Evolutionary conservation across 2,329 filamentous ascomycete genomes (phyloP), one percentile per base, ranked within the genome.

Genomic region (Penicillium sp.): DNA sequence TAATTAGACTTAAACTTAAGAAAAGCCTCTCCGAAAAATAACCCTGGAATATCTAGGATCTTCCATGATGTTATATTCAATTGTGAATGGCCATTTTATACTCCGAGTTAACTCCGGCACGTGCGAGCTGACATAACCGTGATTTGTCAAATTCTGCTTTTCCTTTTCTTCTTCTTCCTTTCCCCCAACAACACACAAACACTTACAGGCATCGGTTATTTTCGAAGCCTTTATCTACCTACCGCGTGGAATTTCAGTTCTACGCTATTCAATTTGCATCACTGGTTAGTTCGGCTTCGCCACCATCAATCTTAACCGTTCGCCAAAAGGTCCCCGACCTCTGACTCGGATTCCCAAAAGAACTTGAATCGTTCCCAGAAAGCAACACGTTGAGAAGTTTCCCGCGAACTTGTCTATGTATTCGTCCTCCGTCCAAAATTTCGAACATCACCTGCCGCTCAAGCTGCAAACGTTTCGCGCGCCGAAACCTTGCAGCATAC

Each of bases 381-480:
- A 73, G 67, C 69, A 69, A 68, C 65, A 65, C 58, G 68, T 66
- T 64, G 64, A 65, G 64, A 62, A 65, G 63, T 66, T 63, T 61
- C 46, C 66, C 63, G 75, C 72, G 69, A 71, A 74, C 68, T 81
- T 89, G 91, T 96, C 90, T 95, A 96, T 96, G 92, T 96, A 96
- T 96, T 92, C 92, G 91, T 89, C 91, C 90, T 89, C 89, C 87
- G 85, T 85, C 86, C 86, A 90, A 89, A 87, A 91, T 87, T 92
- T 91, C 87, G 90, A 88, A 90, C 88, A 93, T 88, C 87, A 88
- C 82, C 87, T 88, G 85, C 91, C 91, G 84, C 87, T 91, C 84
- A 91, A 91, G 90, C 91, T 95, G 90, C 91, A 92, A 86, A 84
- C 88, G 85, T 95, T 95, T 90, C 91, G 91, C 89, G 84, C 87